Evolutionary conservation across 306 rosid genomes (phyloP).

Genomic region (Cucumis hystrix): DNA sequence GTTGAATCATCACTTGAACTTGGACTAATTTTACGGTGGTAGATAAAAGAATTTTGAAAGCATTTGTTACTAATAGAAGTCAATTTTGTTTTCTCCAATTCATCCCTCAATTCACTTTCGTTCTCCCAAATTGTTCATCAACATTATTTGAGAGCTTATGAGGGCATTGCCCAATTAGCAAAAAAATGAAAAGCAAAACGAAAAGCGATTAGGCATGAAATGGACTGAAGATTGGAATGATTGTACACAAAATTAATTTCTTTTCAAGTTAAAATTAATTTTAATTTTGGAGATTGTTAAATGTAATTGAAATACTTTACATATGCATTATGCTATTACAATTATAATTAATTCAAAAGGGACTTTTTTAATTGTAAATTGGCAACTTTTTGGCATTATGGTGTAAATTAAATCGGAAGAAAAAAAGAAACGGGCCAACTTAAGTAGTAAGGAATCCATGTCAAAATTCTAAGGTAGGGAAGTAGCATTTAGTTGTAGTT

Average conservation of each 20-base stretch:
- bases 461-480: not conserved
- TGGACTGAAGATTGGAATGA: not conserved
- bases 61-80: no score
- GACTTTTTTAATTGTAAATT: not conserved
- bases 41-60: no score
- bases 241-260: no score
- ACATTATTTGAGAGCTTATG: not conserved
- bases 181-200: not conserved
- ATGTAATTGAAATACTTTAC: not conserved
- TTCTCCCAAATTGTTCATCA: no score
- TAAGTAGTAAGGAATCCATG: not conserved
- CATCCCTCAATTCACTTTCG: not conserved
- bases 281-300: no score
- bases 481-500: not conserved
- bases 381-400: not conserved
- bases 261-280: no score
- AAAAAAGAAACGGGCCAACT: not conserved
- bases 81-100: no score
- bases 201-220: not conserved
- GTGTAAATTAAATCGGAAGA: not conserved
- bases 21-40: no score
- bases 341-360: no score
- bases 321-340: no score
- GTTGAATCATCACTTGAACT: no score
- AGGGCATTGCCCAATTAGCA: not conserved